Evolutionary conservation across 257 asterid species (phyloP), one percentile per base, ranked within the genome.

Genomic region (Rehmannia glutinosa): DNA sequence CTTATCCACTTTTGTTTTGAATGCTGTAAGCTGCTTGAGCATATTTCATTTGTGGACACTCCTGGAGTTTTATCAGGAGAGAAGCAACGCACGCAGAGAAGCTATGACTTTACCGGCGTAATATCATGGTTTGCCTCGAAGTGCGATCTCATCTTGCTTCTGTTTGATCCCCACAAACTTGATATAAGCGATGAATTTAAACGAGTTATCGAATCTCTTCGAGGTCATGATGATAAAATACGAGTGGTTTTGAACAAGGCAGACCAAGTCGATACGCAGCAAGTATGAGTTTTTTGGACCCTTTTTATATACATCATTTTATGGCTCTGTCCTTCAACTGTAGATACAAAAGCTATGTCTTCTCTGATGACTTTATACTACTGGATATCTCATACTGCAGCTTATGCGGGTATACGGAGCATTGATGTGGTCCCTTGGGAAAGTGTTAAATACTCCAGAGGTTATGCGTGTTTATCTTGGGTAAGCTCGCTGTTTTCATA

Each of bases 321-420:
- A 9, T 36, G 49, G 21, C 62, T 38, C 30, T 33, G 41, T 21
- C n/a, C n/a, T 43, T 46, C 9, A 33, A n/a, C n/a, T n/a, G n/a
- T n/a, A 15, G 13, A 9, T 13, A 4, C 12, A 23, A 0, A 55
- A 32, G 4, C 6, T 33, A 20, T 9, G 4, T 42, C 32, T 24
- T 43, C 28, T 53, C 30, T 21, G 9, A 25, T 35, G 10, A 61
- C 21, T 24, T 59, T 21, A 49, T 63, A 46, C 50, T 23, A 62
- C 45, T 28, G 35, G 20, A 42, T 63, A 33, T 32, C 12, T 67
- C 17, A 39, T 15, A 24, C 21, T 80, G 77, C 81, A 89, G 96
- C 91, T 89, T 9, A 89, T 89, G 96, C 81, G 95, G 65, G 95
- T 89, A 9, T 89, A 87, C 63, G 95, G 96, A 66, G 95, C 96